phyloP scores from a whole-genome alignment of 495 filamentous ascomycete species.

The Hypomontagnella monticulosa region DNA sequence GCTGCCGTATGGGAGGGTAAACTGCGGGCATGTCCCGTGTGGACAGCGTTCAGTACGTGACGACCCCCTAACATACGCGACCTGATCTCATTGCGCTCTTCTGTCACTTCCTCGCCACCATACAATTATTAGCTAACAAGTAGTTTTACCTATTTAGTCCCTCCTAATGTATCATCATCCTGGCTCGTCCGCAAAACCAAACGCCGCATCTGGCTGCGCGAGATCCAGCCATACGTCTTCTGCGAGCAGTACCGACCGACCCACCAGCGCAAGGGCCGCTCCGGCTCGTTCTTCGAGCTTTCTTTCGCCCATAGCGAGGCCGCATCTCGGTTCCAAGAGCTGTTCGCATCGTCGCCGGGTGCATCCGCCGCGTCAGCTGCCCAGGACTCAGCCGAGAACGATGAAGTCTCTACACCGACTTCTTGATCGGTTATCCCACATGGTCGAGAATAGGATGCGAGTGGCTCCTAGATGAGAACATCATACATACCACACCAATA shows the following conservation, averaged over 20 bases:
- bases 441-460: not conserved
- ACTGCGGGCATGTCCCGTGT: conserved; percentile 67
- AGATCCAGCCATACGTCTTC: conserved; percentile 70
- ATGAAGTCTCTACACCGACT: conserved; percentile 10
- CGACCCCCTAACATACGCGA: not conserved
- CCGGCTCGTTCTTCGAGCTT: conserved; percentile 58
- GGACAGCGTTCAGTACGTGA: conserved; percentile 73
- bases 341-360: conserved; percentile 43
- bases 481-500: not conserved
- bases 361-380: conserved; percentile 30
- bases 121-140: not conserved
- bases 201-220: conserved; percentile 67
- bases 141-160: conserved; percentile 54
- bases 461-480: no score
- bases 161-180: conserved; percentile 61
- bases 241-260: conserved; percentile 65
- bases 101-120: not conserved
- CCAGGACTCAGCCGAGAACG: conserved; percentile 43
- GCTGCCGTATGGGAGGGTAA: conserved; percentile 62
- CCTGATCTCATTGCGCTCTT: not conserved
- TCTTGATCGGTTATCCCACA: not conserved
- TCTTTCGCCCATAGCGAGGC: conserved; percentile 56
- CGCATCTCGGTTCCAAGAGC: conserved; percentile 53
- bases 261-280: conserved; percentile 55
- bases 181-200: conserved; percentile 65